Conservation (phyloP, 768 basidiomycete genomes). For the Pleurotus tuber-regium region DNA sequence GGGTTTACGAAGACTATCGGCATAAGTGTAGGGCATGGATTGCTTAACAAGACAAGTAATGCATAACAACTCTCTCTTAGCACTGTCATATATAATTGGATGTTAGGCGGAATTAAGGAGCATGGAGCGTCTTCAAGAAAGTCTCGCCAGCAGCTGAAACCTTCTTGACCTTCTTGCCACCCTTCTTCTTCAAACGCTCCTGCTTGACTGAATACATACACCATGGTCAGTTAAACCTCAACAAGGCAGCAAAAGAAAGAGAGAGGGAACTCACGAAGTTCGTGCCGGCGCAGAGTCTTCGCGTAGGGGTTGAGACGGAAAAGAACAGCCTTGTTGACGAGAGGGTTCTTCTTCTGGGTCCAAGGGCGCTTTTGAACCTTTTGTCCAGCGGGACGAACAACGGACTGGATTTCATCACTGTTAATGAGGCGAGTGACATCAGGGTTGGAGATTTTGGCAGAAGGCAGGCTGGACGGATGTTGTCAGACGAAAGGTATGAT, state of each 20-base stretch:
- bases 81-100: not conserved
- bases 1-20: not conserved
- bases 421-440: constrained; percentile 98
- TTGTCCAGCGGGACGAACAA: constrained; percentile 86
- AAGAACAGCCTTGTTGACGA: constrained; percentile 89
- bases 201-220: constrained; percentile 66
- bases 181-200: constrained; percentile 66
- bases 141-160: constrained; percentile 68
- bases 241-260: not conserved
- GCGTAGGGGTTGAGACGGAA: constrained; percentile 99
- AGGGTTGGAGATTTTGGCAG: constrained; percentile 95
- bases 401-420: constrained; percentile 96
- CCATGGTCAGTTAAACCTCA: constrained; percentile 1
- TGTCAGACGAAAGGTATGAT: not conserved
- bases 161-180: constrained; percentile 40
- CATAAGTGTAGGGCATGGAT: not conserved
- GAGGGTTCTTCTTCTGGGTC: constrained; percentile 99
- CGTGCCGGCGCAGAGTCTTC: constrained; percentile 87
- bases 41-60: not conserved
- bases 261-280: constrained; percentile 64
- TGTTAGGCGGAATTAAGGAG: constrained; percentile 54
- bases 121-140: constrained; percentile 83
- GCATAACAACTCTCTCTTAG: not conserved
- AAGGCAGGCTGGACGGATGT: constrained; percentile 63
- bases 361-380: constrained; percentile 90